Evolutionary conservation across 2,329 filamentous ascomycete genomes (phyloP), one percentile per base, ranked within the genome.

Genomic region (Aspergillus unguis): DNA sequence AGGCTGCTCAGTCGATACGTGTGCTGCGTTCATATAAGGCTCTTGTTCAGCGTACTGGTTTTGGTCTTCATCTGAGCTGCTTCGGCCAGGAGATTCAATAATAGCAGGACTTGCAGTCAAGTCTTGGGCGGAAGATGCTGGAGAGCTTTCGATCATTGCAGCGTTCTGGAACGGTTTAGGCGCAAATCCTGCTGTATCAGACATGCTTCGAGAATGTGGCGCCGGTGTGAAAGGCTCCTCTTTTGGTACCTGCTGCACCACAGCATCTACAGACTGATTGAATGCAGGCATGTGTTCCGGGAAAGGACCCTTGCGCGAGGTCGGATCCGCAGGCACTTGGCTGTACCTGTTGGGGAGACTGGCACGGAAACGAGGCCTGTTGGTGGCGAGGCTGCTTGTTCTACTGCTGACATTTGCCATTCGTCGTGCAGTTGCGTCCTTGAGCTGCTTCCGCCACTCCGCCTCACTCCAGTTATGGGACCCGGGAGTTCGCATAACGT

Each of bases 361-460:
- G 28, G 66, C 68, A 50, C 68, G 65, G 53, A 71, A 74, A 17
- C 63, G 66, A 35, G 66, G 63, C 40, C 79, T 81, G 59, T 77
- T 82, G 59, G 78, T 81, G 43, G 81, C 79, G 60, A 84, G 84
- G 57, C 80, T 82, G 55, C 80, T 71, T 11, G 75, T 75, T 23
- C 73, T 71, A 50, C 71, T 73, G 29, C 69, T 66, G 10, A 65
- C 64, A 26, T 67, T 61, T 31, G 69, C 65, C 56, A 73, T 70
- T 35, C 73, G 65, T 37, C 68, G 71, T 4, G 87, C 85, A 0
- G 92, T 96, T 41, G 92, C 77, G 53, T 96, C 91, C 73, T 96
- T 97, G 68, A 99, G 74, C 64, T 87, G 85, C 66, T 85, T 87
- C 60, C 92, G 85, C 94, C 94, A 99, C 59, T 96, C 89, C 26